Evolutionary conservation across 2,329 filamentous ascomycete species (phyloP).

Genomic region (Xylariaceae sp.): DNA sequence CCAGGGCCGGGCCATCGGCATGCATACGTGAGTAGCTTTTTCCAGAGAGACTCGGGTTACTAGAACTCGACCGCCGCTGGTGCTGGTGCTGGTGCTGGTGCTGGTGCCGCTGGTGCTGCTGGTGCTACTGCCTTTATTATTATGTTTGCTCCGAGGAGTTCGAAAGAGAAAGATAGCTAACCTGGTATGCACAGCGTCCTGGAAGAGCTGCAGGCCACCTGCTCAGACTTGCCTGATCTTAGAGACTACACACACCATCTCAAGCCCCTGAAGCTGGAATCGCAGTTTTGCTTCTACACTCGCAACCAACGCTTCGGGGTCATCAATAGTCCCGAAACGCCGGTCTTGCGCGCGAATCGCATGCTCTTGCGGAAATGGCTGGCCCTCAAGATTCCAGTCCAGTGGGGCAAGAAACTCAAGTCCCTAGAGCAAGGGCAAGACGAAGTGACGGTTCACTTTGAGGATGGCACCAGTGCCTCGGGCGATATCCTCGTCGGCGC

Average conservation of each 20-base stretch:
- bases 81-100: too few species aligned
- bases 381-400: slow-evolving; percentile 16
- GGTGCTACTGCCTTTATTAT: too few species aligned
- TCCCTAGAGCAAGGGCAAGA: slow-evolving; percentile 12
- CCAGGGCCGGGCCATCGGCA: slow-evolving; percentile 5
- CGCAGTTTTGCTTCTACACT: slow-evolving; percentile 6
- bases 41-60: too few species aligned
- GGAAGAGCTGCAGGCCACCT: slow-evolving; percentile 2
- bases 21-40: slow-evolving; percentile 3
- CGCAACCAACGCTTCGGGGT: slow-evolving; percentile 2
- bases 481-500: slow-evolving; percentile 22
- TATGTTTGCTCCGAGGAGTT: too few species aligned
- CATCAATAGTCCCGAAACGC: slow-evolving; percentile 5
- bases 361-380: slow-evolving; percentile 18
- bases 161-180: too few species aligned
- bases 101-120: too few species aligned
- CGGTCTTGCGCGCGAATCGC: slow-evolving; percentile 16
- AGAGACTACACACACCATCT: slow-evolving; percentile 8
- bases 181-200: too few species aligned
- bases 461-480: slow-evolving; percentile 16
- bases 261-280: slow-evolving; percentile 3
- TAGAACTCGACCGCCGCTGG: too few species aligned
- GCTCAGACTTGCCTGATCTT: slow-evolving; percentile 10
- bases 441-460: slow-evolving; percentile 15
- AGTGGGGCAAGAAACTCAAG: slow-evolving; percentile 16